A percentile compares a stretch with the other conserved stretches of the same genome.
These are phyloP conservation scores for Aspergillus avenaceus DNA, from an alignment of 495 filamentous ascomycete genomes.

Conservation along the genomic window DNA sequence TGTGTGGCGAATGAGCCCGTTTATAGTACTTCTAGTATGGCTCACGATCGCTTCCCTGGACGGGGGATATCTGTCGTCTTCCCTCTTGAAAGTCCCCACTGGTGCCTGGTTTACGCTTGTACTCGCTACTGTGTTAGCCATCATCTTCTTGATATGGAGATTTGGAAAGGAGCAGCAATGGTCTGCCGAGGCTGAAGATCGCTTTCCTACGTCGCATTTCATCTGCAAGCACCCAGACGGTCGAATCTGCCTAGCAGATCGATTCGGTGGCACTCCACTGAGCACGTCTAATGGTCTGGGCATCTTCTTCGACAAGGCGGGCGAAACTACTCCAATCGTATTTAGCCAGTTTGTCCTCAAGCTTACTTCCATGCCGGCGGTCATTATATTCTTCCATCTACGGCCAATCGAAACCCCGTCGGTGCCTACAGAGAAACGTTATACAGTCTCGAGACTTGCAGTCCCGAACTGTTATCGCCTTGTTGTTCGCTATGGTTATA, in stretches of 20 bases:
- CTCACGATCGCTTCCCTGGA: conserved; percentile 59
- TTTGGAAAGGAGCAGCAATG: conserved; percentile 74
- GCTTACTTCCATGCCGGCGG: conserved; percentile 53
- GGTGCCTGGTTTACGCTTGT: conserved; percentile 74
- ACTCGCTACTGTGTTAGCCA: conserved; percentile 53
- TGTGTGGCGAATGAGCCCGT: conserved; percentile 58
- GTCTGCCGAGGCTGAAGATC: conserved; percentile 58
- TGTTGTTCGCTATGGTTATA: conserved; percentile 66
- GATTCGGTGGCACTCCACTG: conserved; percentile 19
- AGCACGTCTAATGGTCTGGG: conserved; percentile 49
- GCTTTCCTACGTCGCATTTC: conserved; percentile 37
- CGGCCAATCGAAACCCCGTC: conserved; percentile 47
- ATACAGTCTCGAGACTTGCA: conserved; percentile 40
- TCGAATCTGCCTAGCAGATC: conserved; percentile 8
- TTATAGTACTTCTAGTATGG: conserved; percentile 57
- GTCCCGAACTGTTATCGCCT: conserved; percentile 61
- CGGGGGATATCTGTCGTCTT: conserved; percentile 61
- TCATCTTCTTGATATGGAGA: conserved; percentile 65
- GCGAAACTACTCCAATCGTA: conserved; percentile 50
- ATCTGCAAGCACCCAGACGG: conserved; percentile 5
- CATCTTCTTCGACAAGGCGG: conserved; percentile 65
- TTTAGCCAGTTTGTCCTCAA: conserved; percentile 64
- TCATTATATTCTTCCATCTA: conserved; percentile 60
- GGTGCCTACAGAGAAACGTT: conserved; percentile 42
- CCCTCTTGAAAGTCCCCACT: conserved; percentile 63